These are phyloP conservation scores for Volvariella volvacea DNA, from an alignment of 1,284 basidiomycete species.

Conservation along the genomic window DNA sequence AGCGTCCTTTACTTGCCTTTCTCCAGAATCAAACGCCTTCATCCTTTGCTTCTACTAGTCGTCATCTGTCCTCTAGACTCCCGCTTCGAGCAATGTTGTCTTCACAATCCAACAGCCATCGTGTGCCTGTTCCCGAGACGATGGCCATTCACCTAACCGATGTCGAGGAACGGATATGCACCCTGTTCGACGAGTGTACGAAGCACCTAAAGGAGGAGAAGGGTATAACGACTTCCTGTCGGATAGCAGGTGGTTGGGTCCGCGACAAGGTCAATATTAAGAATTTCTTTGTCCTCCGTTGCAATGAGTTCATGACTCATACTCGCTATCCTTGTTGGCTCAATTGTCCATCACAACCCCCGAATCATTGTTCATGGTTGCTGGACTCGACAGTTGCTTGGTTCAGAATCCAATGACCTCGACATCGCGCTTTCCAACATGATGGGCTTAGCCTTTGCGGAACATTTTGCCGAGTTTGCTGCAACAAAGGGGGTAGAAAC, in stretches of 20 bases:
- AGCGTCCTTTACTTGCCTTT: too few relatives aligned
- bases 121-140: conserved; percentile 16
- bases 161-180: conserved; percentile 52
- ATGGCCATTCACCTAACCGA: conserved; percentile 45
- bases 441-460: conserved; percentile 89
- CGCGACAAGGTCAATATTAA: conserved; percentile 77
- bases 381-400: conserved; percentile 61
- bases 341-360: neutral
- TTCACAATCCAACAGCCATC: conserved; percentile 1
- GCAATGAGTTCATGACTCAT: conserved; percentile 2
- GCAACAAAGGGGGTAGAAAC: conserved; percentile 47
- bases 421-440: conserved; percentile 89
- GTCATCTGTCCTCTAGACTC: too few relatives aligned
- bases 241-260: conserved; percentile 96
- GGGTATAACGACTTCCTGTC: conserved; percentile 58
- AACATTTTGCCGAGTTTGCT: conserved; percentile 70
- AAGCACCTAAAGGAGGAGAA: conserved; percentile 43
- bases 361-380: neutral
- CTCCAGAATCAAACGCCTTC: too few relatives aligned
- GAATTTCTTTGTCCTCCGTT: conserved; percentile 6
- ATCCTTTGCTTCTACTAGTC: too few relatives aligned
- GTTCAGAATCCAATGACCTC: conserved; percentile 83
- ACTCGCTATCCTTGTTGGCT: conserved; percentile 7
- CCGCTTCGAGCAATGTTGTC: too few relatives aligned
- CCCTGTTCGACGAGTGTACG: conserved; percentile 65